A percentile compares a stretch with the other conserved stretches of the same genome.
Evolutionary conservation across 179 eudicot species (phyloP).

Genomic region (Corrigiola litoralis): DNA sequence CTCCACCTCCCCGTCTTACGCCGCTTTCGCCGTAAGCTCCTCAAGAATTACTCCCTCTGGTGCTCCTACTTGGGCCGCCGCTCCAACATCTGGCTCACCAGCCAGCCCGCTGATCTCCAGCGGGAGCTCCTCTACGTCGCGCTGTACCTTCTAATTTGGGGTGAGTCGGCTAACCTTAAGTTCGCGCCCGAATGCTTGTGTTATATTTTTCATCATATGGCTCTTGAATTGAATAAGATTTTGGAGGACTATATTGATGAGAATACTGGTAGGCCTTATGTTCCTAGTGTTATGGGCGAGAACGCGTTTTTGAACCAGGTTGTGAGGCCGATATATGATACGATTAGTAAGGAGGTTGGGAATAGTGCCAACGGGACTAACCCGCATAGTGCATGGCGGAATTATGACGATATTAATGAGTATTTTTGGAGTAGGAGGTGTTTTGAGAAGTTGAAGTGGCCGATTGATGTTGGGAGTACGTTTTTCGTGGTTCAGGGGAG

Average conservation of each 20-base stretch:
- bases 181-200: slow-evolving; percentile 74
- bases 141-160: slow-evolving; percentile 73
- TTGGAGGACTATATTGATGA: slow-evolving; percentile 78
- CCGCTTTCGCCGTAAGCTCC: slow-evolving; percentile 53
- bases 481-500: slow-evolving; percentile 54
- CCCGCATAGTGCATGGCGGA: slow-evolving; percentile 83
- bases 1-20: slow-evolving; percentile 59
- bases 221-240: slow-evolving; percentile 67
- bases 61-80: slow-evolving; percentile 63
- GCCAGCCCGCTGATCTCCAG: slow-evolving; percentile 35
- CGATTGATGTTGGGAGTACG: slow-evolving; percentile 61
- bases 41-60: slow-evolving; percentile 66
- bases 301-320: slow-evolving; percentile 49
- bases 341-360: slow-evolving; percentile 57
- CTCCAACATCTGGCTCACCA: slow-evolving; percentile 63
- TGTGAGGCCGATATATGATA: slow-evolving; percentile 77
- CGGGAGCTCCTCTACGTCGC: slow-evolving; percentile 65
- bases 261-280: slow-evolving; percentile 64
- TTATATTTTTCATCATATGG: slow-evolving; percentile 77
- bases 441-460: slow-evolving; percentile 79
- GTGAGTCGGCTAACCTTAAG: slow-evolving; percentile 75
- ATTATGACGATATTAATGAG: slow-evolving; percentile 89
- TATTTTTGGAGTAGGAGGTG: slow-evolving; percentile 95
- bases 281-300: slow-evolving; percentile 59
- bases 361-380: slow-evolving; percentile 74